phyloP scores from a whole-genome alignment of 2,329 filamentous ascomycete species.

The Mycocentrospora acerina region DNA sequence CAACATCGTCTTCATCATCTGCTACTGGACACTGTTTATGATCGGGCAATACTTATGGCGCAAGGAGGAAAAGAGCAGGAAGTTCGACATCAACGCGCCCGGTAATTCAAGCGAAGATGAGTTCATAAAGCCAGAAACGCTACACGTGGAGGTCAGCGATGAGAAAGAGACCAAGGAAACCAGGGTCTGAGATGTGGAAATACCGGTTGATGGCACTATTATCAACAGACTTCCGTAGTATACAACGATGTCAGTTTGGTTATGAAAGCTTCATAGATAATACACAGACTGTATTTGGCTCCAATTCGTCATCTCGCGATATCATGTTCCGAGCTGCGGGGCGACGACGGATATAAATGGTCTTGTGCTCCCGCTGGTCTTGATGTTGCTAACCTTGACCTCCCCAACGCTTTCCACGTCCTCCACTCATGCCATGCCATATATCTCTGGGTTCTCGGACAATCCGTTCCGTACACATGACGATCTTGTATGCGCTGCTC shows the following conservation, averaged over 20 bases:
- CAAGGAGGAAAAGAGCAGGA: constrained; percentile 30
- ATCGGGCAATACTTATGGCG: constrained; percentile 41
- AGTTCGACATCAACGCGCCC: constrained; percentile 5
- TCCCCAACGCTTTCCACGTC: too few relatives aligned
- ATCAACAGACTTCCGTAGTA: too few relatives aligned
- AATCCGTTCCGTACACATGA: constrained; percentile 25
- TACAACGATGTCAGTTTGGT: too few relatives aligned
- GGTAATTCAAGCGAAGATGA: constrained; percentile 8
- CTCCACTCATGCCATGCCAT: too few relatives aligned
- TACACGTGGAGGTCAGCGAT: constrained; percentile 10
- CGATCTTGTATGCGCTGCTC: constrained; percentile 26
- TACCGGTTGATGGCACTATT: too few relatives aligned
- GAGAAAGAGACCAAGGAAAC: constrained; percentile 10
- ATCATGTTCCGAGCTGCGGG: too few relatives aligned
- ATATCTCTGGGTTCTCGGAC: constrained; percentile 30
- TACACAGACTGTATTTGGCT: too few relatives aligned
- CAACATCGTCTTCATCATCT: constrained; percentile 49
- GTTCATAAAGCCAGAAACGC: constrained; percentile 5
- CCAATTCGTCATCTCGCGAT: too few relatives aligned
- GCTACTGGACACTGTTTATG: constrained; percentile 49
- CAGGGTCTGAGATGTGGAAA: constrained; percentile 2
- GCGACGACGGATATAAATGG: too few relatives aligned
- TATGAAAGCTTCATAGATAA: too few relatives aligned
- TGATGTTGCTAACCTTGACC: too few relatives aligned
- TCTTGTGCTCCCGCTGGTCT: too few relatives aligned